Percentiles rank a stretch among this genome's conserved stretches.
Conservation (phyloP, 305 asterid species). For the Withania somnifera region DNA sequence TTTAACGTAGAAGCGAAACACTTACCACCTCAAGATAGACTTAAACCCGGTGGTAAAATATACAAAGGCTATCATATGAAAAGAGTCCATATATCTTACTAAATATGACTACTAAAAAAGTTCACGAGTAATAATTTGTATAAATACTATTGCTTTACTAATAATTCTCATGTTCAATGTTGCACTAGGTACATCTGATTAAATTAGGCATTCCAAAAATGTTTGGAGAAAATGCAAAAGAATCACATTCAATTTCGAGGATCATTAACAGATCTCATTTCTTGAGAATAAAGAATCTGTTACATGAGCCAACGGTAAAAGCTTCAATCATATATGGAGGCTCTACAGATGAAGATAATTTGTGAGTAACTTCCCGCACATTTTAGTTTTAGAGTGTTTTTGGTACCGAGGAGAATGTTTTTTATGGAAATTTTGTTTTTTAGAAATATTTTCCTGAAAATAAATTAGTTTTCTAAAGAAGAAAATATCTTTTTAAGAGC, state of each 20-base stretch:
- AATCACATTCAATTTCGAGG: constrained; percentile 30
- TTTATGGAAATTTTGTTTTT: too few species aligned
- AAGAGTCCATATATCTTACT: background rate
- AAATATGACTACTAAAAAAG: background rate
- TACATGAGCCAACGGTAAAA: constrained; percentile 39
- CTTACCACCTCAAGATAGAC: background rate
- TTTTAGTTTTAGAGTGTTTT: background rate
- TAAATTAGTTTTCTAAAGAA: too few species aligned
- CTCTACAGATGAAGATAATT: constrained; percentile 39
- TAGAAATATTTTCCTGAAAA: too few species aligned
- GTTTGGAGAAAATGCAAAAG: constrained; percentile 56
- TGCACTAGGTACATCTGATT: constrained; percentile 37
- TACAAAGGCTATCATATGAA: background rate
- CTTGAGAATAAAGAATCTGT: constrained; percentile 29
- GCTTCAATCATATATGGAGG: constrained; percentile 54
- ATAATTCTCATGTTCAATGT: background rate
- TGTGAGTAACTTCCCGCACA: constrained; percentile 19
- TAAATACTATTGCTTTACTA: background rate
- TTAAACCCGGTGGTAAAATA: background rate
- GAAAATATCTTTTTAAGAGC: too few species aligned
- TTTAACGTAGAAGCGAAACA: too few species aligned
- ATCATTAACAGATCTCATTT: constrained; percentile 47
- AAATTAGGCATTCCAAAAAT: constrained; percentile 21
- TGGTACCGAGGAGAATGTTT: too few species aligned
- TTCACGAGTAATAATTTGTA: background rate